Evolutionary conservation across 768 basidiomycete genomes (phyloP), one percentile per base, ranked within the genome.

Genomic region (Leccinum broughii): DNA sequence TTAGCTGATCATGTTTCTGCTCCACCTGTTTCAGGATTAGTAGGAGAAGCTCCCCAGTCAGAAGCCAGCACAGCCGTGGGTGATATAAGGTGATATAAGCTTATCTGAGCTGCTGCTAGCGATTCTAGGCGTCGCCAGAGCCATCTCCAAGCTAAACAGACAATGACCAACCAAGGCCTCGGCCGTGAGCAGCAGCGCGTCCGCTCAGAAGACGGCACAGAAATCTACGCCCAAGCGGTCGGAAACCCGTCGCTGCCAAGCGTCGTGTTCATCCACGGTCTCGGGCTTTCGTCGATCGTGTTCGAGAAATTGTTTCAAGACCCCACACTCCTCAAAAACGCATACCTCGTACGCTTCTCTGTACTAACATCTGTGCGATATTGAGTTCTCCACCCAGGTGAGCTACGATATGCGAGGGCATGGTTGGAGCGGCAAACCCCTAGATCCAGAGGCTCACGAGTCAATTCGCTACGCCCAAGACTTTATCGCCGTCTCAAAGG

Each of bases 331-430:
- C 24, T 61, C 7, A 14, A 61, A 4, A 48, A 39, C 34, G 50
- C 50, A 24, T 51, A 51, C 22, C 50, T 51, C 17, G 50, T 51
- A 51, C 28, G 50, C n/a, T 30, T 17, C 28, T 30, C 13, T 11
- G 6, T 51, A 11, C 15, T 51, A 17, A 17, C 28, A n/a, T 15
- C 17, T 51, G 50, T 15, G 28, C 50, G 10, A 30, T 30, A 5
- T 51, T 51, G 13, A 51, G 28, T 39, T 22, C 13, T 8, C 20
- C 10, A 2, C 44, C 17, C 8, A 57, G 60, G 60, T 61, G 4
- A 51, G 60, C 34, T 61, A 61, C 50, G 60, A 61, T 30, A 15
- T 61, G 26, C 60, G 60, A 9, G 60, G 60, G 22, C 60, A 61
- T 32, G 60, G 50, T 5, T 30, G 50, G 28, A 51, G 50, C 26